Base-by-base conservation (phyloP, 2,329 filamentous ascomycete genomes). In the Boeremia lycopersici region DNA sequence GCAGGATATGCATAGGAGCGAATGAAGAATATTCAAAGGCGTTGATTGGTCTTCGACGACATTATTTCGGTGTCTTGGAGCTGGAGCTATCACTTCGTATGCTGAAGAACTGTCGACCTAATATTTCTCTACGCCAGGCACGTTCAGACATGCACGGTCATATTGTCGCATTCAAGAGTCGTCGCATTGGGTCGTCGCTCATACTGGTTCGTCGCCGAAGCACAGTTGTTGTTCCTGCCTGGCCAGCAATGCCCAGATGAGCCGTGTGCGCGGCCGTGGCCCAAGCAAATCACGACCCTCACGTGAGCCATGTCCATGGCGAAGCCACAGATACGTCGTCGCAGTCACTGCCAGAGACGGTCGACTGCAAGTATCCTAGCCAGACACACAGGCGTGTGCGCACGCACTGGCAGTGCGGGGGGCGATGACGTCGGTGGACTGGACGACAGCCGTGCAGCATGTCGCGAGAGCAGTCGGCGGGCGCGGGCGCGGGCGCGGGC, bases 381-480 rank as follows among this genome's bases (percentile, higher is more conserved):
- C 12, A 33, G 12, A 45, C 15, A 23, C 26, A 12, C 13, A 28
- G 13, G 4, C 7, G 29, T 29, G 23, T 23, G n/a, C 31, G 3
- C 34, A 36, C 25, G 44, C 30, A 17, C 33, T 7, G 46, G 45
- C 44, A 43, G 29, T 56, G 53, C 48, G 53, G 43, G 43, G 43
- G 48, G 56, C 61, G 57, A 71, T 71, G 69, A 71, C 65, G 69
- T 60, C 47, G 52, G 31, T 53, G 51, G 60, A 65, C 60, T 63
- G 62, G 45, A 56, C 56, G 53, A 49, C 46, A 29, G 15, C 15
- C 13, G 40, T 40, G 45, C 33, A 35, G 35, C 46, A 17, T 34
- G 36, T 30, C 33, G 35, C 23, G 36, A 15, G 36, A 19, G 31
- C 51, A 25, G 8, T 47, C 36, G 58, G 28, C 57, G 50, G 53